Evolutionary conservation across 2,329 filamentous ascomycete species (phyloP).

Genomic region (Pseudonectria buxi): DNA sequence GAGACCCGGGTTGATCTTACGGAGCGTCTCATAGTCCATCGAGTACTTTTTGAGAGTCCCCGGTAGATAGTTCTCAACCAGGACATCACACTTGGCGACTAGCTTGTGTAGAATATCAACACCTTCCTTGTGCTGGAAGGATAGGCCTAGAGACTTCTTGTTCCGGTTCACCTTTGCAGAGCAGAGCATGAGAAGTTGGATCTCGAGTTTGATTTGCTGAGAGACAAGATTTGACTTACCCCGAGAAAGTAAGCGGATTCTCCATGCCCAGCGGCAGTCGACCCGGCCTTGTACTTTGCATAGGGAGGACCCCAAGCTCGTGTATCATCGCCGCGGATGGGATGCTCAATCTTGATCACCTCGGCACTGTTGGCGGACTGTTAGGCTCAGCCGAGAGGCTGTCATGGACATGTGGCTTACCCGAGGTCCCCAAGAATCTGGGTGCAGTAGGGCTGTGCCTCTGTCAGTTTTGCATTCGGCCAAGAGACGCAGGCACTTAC

Average conservation of each 20-base stretch:
- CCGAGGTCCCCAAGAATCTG: slow-evolving; percentile 95
- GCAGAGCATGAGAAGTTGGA: slow-evolving; percentile 9
- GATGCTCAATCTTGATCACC: slow-evolving; percentile 96
- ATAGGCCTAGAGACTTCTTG: slow-evolving; percentile 88
- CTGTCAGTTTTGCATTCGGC: slow-evolving; percentile 1
- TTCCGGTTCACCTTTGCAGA: slow-evolving; percentile 76
- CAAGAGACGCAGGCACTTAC: slow-evolving; percentile 59
- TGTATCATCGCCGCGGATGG: slow-evolving; percentile 84
- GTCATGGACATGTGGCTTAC: slow-evolving; percentile 44
- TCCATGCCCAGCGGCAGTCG: slow-evolving; percentile 60
- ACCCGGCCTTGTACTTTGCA: slow-evolving; percentile 63
- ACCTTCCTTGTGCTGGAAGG: slow-evolving; percentile 78
- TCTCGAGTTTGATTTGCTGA: not conserved
- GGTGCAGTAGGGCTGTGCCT: slow-evolving; percentile 80
- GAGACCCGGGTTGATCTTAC: slow-evolving; percentile 73
- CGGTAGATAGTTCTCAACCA: slow-evolving; percentile 96
- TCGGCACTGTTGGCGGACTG: slow-evolving; percentile 67
- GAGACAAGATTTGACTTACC: slow-evolving; percentile 41
- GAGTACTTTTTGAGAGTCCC: slow-evolving; percentile 83
- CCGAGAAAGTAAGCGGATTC: slow-evolving; percentile 93
- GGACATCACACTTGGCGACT: slow-evolving; percentile 76
- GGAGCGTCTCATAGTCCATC: slow-evolving; percentile 79
- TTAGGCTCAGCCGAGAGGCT: too few species aligned
- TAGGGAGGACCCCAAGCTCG: slow-evolving; percentile 95
- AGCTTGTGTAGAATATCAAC: slow-evolving; percentile 83